phyloP scores from a whole-genome alignment of 202 grass and related monocot species.

The Dendrocalamus latiflorus region DNA sequence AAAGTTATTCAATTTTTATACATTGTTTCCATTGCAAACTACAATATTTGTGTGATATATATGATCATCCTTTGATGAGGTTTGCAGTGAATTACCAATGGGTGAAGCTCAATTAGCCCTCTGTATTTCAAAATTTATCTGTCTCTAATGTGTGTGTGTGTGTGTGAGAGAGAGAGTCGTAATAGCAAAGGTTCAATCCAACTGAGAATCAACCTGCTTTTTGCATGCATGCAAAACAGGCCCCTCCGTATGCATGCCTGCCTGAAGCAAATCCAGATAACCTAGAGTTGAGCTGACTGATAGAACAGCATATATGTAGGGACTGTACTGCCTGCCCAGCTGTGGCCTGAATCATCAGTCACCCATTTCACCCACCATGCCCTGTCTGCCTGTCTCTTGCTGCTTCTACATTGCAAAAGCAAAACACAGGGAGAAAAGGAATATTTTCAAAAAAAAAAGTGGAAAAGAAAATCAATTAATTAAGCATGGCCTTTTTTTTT shows the following conservation, averaged over 20 bases:
- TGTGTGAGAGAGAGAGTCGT: not conserved
- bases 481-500: not conserved
- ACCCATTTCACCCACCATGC: slow-evolving; percentile 1
- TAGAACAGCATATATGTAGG: slow-evolving; percentile 14
- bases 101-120: not conserved
- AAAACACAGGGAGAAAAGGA: no score
- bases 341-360: slow-evolving; percentile 9
- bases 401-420: not conserved
- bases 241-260: slow-evolving; percentile 13
- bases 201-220: not conserved
- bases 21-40: no score
- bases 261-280: not conserved
- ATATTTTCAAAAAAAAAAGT: not conserved
- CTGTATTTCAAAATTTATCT: not conserved
- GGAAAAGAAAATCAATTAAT: not conserved
- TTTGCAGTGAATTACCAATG: not conserved
- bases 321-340: not conserved
- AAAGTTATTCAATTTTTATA: no score
- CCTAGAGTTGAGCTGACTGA: slow-evolving; percentile 22
- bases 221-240: slow-evolving; percentile 15
- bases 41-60: not conserved
- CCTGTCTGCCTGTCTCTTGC: not conserved
- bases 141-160: not conserved
- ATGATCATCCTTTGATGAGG: not conserved
- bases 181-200: not conserved